Base-by-base conservation (phyloP, 1,284 basidiomycete species). In the Boletus holoroseus region DNA sequence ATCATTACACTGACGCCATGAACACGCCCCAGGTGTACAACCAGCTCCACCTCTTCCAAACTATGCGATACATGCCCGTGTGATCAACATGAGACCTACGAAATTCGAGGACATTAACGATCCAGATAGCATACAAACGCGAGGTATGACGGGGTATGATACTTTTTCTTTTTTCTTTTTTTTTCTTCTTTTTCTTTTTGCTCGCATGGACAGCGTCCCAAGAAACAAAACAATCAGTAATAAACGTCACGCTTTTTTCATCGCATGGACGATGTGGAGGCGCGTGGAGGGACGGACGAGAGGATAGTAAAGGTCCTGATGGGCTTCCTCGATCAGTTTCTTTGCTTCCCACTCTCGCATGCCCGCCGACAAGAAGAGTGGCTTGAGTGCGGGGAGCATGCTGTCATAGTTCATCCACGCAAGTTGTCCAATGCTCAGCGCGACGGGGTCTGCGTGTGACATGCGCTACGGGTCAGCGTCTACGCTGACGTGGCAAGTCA, bases 371-470 rank as follows among this genome's bases (percentile, higher is more conserved):
- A 82, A 66, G 61, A 85, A 76, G 40, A 83, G 70, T 3, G 82
- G 81, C 50, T 74, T 76, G 53, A 84, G 64, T 4, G 79, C 79
- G 36, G 79, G 79, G 36, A 85, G 68, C 53, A 85, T 71, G n/a
- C 76, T 71, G 57, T 85, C 83, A 57, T 78, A 79, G 53, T 79
- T 76, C 79, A 83, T 78, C 83, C 83, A 85, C 36, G 82, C 80
- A 20, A 84, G 66, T 57, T 85, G 81, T 7, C 81, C 82, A 41
- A 83, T 75, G 30, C 80, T 82, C 22, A 84, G 71, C 18, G 74
- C 64, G 30, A 67, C 64, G 3, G 62, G 63, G 56, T 71, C 69
- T 71, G 42, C 34, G 40, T 50, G 45, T 20, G 50, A 34, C 50
- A 36, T 38, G 45, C 36, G 41, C 34, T 49, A 39, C 22, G 31